Base-by-base conservation (phyloP, 2,329 filamentous ascomycete genomes). In the Ascochyta clinopodiicola region DNA sequence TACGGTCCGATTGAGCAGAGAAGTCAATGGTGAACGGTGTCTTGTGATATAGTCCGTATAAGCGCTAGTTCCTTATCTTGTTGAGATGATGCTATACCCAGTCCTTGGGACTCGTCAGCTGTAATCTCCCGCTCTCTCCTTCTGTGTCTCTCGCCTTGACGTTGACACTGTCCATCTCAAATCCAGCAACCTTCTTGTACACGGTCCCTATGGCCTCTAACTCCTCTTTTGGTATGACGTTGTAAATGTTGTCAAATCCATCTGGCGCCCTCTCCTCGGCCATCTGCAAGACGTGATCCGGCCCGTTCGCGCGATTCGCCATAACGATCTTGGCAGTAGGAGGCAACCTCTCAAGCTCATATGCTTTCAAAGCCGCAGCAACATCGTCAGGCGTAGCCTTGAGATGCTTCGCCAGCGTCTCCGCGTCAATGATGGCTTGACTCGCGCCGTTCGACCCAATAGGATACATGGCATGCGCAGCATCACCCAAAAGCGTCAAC, bases 141-240 rank as follows among this genome's bases (percentile, higher is more conserved):
- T 77, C 69, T 1, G 76, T 79, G 52, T 72, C 64, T 29, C 39
- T 68, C 21, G 77, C 78, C 57, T 74, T 78, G 22, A 57, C 59
- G 51, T 80, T 81, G 4, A 81, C 77, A 32, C 64, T 74, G 3
- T 79, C 76, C 68, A 76, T 78, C 61, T 81, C 78, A 53, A 81
- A 80, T 1, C 78, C 78, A 7, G 79, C 78, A 37, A 80, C 66
- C 32, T 74, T 71, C 57, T 81, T 80, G 15, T 70, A 70, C 8
- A 60, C 56, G 4, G 59, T 59, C 0, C 76, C 75, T 40, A 78
- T 74, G 7, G 71, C 71, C 49, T 78, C 76, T 25, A 79, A 56
- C 55, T 79, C 77, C 7, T 76, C 70, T 43, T 71, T 73, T 1
- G 75, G 72, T 48, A 78, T 75, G 7, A 78, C 69, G 60, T 78